Percentiles rank a stretch among this genome's conserved stretches.
Conservation (phyloP, 306 rosid species). For the Cicer cuneatum region DNA sequence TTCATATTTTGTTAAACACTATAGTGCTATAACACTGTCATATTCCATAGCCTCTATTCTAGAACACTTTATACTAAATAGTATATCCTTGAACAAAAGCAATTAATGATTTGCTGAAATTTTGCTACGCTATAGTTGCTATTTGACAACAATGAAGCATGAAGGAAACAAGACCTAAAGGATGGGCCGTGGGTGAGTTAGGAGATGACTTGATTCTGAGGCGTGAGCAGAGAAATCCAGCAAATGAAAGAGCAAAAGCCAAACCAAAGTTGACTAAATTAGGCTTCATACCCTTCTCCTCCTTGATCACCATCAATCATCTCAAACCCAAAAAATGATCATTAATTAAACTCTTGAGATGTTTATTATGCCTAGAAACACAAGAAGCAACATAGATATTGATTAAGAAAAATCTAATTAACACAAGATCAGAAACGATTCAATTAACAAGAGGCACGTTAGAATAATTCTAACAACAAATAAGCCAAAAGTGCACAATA, state of each 20-base stretch:
- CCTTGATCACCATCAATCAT: constrained; percentile 70
- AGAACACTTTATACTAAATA: no score
- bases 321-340: constrained; percentile 48
- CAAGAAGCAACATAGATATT: constrained; percentile 3
- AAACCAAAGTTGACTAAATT: constrained; percentile 67
- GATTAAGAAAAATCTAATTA: constrained; percentile 8
- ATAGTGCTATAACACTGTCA: no score
- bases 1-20: no score
- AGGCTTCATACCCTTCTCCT: constrained; percentile 62
- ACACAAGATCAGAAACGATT: constrained; percentile 21
- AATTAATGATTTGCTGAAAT: no score
- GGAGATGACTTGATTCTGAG: constrained; percentile 37
- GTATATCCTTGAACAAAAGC: no score
- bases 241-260: constrained; percentile 78
- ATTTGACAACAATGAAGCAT: not conserved
- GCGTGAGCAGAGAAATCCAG: constrained; percentile 70
- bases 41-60: no score
- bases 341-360: constrained; percentile 21
- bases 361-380: constrained; percentile 31
- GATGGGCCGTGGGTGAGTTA: constrained; percentile 38
- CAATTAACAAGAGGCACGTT: constrained; percentile 17
- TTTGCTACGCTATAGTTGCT: no score
- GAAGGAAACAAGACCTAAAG: constrained; percentile 54
- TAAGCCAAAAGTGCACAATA: no score
- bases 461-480: constrained; percentile 3